Evolutionary conservation across 163 green algal species (phyloP).

Genomic region (Volvox carteri): DNA sequence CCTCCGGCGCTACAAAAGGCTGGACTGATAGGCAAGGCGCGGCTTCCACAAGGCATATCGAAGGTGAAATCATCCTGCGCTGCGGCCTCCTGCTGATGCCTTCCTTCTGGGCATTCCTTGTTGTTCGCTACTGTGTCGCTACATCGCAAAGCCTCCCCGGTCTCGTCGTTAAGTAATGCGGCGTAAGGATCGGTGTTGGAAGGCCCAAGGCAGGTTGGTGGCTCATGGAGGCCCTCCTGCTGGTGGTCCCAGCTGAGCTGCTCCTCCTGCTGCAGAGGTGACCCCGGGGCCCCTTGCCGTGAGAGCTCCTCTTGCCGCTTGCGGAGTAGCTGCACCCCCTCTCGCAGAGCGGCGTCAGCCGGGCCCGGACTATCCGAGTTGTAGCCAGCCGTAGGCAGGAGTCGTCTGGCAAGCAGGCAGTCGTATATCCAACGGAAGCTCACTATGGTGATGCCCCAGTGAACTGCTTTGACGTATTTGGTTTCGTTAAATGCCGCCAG

Average conservation of each 20-base stretch:
- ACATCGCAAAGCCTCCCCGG: too few species aligned
- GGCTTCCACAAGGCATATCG: neutral
- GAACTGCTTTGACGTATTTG: conserved; percentile 26
- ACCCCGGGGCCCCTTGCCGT: too few species aligned
- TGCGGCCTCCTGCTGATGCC: neutral
- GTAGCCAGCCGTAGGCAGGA: neutral
- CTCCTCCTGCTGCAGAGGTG: too few species aligned
- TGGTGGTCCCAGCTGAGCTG: too few species aligned
- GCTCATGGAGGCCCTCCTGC: too few species aligned
- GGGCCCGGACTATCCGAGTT: conserved; percentile 16
- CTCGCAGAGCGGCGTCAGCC: neutral
- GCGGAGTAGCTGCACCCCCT: too few species aligned
- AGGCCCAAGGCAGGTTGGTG: too few species aligned
- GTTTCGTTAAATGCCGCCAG: neutral
- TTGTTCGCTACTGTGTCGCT: too few species aligned
- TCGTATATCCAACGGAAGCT: conserved; percentile 39
- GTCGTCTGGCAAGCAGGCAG: neutral
- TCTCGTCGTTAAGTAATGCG: too few species aligned
- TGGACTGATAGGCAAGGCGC: neutral
- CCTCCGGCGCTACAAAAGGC: too few species aligned
- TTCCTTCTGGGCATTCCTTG: conserved; percentile 8
- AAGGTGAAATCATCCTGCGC: neutral
- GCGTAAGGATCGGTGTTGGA: too few species aligned
- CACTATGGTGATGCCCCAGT: conserved; percentile 37
- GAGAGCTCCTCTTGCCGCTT: too few species aligned